These are phyloP conservation scores for Lotus japonicus DNA, from an alignment of 306 rosid genomes.

Conservation along the genomic window DNA sequence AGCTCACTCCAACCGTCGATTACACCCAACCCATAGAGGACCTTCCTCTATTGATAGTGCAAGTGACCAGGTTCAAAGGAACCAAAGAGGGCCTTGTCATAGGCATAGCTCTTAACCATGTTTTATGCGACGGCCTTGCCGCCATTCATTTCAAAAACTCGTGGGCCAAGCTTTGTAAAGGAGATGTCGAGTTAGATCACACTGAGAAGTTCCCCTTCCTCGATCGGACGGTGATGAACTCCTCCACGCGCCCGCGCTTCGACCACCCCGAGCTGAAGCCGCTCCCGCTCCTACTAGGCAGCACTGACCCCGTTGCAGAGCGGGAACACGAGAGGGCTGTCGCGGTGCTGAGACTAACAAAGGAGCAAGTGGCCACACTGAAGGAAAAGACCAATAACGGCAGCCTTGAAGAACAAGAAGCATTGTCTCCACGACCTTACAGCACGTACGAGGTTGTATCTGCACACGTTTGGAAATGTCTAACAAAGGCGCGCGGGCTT, in stretches of 20 bases:
- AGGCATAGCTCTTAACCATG: background rate
- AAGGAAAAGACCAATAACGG: no score
- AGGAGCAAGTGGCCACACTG: no score
- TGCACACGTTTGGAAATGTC: no score
- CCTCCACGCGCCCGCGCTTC: background rate
- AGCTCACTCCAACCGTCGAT: background rate
- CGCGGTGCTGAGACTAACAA: no score
- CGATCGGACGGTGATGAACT: background rate
- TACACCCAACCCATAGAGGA: background rate
- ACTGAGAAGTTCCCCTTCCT: background rate
- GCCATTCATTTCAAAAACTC: background rate
- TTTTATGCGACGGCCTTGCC: background rate
- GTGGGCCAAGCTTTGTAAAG: slow-evolving; percentile 11
- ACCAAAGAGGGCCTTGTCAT: background rate
- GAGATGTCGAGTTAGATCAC: background rate
- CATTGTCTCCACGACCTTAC: no score
- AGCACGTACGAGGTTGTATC: no score
- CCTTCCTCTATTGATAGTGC: background rate
- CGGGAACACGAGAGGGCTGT: background rate
- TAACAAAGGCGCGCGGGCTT: background rate
- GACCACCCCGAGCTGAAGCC: slow-evolving; percentile 6
- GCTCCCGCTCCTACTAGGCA: background rate
- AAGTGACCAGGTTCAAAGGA: background rate
- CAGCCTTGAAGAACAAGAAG: no score
- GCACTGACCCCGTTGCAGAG: background rate